Evolutionary conservation across 2,329 filamentous ascomycete species (phyloP), one percentile per base, ranked within the genome.

Genomic region (Trichophyton rubrum): DNA sequence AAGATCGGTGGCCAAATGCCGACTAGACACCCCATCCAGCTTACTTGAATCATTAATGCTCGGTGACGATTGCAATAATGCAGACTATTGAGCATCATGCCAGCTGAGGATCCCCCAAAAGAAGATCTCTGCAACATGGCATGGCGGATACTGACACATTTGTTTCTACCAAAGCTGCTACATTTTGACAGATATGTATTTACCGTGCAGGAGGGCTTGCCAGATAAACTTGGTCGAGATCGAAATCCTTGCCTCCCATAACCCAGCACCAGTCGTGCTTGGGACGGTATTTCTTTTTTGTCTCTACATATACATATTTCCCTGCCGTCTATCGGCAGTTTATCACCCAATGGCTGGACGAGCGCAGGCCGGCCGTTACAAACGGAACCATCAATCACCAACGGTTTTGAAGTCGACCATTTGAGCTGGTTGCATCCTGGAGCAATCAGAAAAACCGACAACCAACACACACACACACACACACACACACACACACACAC

Each of bases 191-290:
- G 33, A 55, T 38, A 11, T 30, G n/a, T n/a, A n/a, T 35, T 55
- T 35, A 55, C 24, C 49, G 33, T 20, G 49, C 49, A 35, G 13
- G 33, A 55, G 49, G 13, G 17, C 49, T 30, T 33, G 49, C 22
- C 7, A 55, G 49, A 55, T 55, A 55, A 55, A 55, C 49, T 55
- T 55, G 49, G 49, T 55, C 30, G 15, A 55, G 49, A 38, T 55
- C 49, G 49, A 55, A 55, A 55, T 55, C 30, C 49, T 55, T 55
- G 49, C 49, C 38, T 55, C 49, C 49, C 45, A 33, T 55, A 35
- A 55, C 49, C 49, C 49, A 35, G 49, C 27, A 17, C 7, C 49
- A 55, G 49, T 33, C 49, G 33, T 30, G 49, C 49, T 35, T 33
- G 49, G 33, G 30, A 55, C 49, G 13, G 47, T 35, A 35, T 55